Percentiles rank a stretch among this genome's conserved stretches.
Conservation (phyloP, 805 yeast species). For the Wickerhamiella kurtzmanii region DNA sequence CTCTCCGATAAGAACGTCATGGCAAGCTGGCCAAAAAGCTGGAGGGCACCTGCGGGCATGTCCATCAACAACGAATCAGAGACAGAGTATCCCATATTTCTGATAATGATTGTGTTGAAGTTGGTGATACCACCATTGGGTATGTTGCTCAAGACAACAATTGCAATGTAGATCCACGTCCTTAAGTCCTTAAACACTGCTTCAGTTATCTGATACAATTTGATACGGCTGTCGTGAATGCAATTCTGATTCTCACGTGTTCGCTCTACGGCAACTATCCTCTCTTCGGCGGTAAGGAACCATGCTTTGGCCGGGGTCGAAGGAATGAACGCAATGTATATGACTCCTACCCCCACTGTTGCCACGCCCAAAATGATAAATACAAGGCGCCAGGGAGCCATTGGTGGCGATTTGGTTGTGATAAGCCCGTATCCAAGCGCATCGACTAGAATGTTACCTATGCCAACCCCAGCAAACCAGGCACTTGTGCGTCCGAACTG, state of each 20-base stretch:
- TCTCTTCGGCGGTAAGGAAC: slow-evolving; percentile 34
- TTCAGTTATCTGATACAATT: slow-evolving; percentile 38
- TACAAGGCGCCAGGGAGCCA: slow-evolving; percentile 37
- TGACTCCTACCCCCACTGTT: slow-evolving; percentile 30
- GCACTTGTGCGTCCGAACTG: slow-evolving; percentile 34
- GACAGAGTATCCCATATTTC: slow-evolving; percentile 1
- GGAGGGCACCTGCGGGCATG: slow-evolving; percentile 30
- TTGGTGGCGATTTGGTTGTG: slow-evolving; percentile 1
- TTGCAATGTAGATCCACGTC: slow-evolving; percentile 35
- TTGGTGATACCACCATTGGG: slow-evolving; percentile 44
- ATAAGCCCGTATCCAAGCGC: slow-evolving; percentile 37
- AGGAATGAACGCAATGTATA: slow-evolving; percentile 28
- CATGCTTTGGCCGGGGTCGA: slow-evolving; percentile 38
- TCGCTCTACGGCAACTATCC: slow-evolving; percentile 34
- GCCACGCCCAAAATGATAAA: slow-evolving; percentile 42
- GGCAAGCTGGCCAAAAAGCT: slow-evolving; percentile 15
- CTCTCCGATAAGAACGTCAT: slow-evolving; percentile 10
- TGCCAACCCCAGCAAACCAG: slow-evolving; percentile 34
- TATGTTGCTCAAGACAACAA: slow-evolving; percentile 29
- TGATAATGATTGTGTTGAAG: slow-evolving; percentile 33
- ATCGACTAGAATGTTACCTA: slow-evolving; percentile 35
- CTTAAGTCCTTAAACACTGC: slow-evolving; percentile 34
- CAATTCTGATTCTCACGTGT: slow-evolving; percentile 43
- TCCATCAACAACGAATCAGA: slow-evolving; percentile 1
- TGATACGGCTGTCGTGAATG: slow-evolving; percentile 40